These are phyloP conservation scores for Acacia pycnantha DNA, from an alignment of 331 rosid genomes.

Conservation along the genomic window DNA sequence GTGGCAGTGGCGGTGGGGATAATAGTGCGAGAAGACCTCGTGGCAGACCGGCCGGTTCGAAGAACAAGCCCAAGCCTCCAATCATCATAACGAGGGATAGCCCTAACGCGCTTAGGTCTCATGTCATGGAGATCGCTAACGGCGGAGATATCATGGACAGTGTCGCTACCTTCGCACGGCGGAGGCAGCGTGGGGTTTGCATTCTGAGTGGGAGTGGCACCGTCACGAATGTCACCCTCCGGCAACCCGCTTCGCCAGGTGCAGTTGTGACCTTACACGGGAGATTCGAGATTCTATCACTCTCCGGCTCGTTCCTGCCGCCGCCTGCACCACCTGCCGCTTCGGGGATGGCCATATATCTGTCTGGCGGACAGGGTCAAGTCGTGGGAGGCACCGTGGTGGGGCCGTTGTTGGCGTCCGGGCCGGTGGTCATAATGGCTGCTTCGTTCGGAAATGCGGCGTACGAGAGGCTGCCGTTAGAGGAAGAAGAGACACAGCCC, in stretches of 20 bases:
- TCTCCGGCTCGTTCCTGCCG: constrained; percentile 82
- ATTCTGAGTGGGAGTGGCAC: constrained; percentile 84
- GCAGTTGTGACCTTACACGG: constrained; percentile 87
- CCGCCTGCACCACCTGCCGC: constrained; percentile 89
- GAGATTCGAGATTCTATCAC: constrained; percentile 78
- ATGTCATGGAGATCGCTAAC: constrained; percentile 79
- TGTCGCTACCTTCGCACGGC: constrained; percentile 63
- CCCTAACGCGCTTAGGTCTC: constrained; percentile 91
- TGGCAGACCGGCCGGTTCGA: constrained; percentile 90
- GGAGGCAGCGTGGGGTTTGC: constrained; percentile 84
- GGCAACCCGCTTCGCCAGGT: constrained; percentile 82
- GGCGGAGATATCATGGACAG: constrained; percentile 88
- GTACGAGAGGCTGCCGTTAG: constrained; percentile 86
- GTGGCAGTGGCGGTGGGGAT: constrained; percentile 23
- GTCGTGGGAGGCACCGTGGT: constrained; percentile 89
- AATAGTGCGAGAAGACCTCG: constrained; percentile 55
- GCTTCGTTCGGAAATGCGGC: constrained; percentile 96
- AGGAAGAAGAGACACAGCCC: constrained; percentile 52
- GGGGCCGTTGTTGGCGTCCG: constrained; percentile 74
- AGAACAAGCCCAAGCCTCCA: constrained; percentile 90
- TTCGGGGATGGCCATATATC: constrained; percentile 71
- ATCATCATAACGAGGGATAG: constrained; percentile 91
- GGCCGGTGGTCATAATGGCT: constrained; percentile 86
- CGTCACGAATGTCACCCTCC: constrained; percentile 80
- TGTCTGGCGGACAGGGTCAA: constrained; percentile 92